Evolutionary conservation across 1,284 basidiomycete genomes (phyloP), one percentile per base, ranked within the genome.

Genomic region (Trichosporon sp.): DNA sequence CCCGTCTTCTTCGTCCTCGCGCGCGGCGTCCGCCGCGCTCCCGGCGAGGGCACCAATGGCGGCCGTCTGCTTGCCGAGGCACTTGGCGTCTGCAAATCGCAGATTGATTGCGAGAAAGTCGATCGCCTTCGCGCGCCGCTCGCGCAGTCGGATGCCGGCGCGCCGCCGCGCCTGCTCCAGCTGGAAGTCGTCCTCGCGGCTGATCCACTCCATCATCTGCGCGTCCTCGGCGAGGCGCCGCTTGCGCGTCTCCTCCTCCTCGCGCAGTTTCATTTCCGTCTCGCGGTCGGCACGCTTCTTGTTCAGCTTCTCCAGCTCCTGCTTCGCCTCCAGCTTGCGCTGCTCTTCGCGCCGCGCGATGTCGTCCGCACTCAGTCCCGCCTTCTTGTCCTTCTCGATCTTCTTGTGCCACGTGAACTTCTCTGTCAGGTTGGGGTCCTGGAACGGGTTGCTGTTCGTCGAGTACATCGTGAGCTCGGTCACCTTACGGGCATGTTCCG

Each of bases 351-450:
- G 88, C 72, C 86, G 86, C 71, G 91, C 90, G 2, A 92, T 87
- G 78, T 99, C 96, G 1, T 89, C 90, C 0, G 89, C 78, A 1
- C 90, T 88, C 68, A 99, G 78, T 1, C 97, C 97, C 68, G 89
- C 85, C 82, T 96, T 98, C 78, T 89, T 88, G 81, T 99, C 97
- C 84, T 94, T 94, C 80, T 99, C 96, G 42, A 90, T 88, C 85
- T 99, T 99, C 87, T 99, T 99, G 83, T 94, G 92, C 97, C 97
- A 99, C 70, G 91, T 89, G 83, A 99, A 99, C 80, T 94, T 92
- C 78, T 98, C 92, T 25, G 90, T 91, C 31, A 98, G 88, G 81
- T 98, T 98, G 72, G 93, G 90, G 78, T 99, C 96, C 83, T 98
- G 92, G 86, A 99, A 99, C 0, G 96, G 96, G 79, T 99, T 99